A percentile compares a stretch with the other conserved stretches of the same genome.
Evolutionary conservation across 148 eudicot species (phyloP).

Genomic region (Diospyros lotus): DNA sequence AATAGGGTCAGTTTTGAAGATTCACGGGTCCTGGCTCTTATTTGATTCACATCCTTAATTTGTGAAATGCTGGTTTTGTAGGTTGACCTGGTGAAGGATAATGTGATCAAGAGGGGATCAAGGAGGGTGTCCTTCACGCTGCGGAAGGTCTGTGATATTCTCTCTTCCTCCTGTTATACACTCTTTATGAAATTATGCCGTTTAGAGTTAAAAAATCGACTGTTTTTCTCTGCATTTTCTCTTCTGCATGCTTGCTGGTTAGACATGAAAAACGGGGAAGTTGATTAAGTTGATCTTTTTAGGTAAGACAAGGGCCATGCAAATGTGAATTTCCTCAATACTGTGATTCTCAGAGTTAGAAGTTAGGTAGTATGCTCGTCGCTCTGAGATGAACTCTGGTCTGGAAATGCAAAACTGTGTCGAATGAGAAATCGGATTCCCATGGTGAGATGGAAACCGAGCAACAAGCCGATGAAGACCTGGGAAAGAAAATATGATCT

Average conservation of each 20-base stretch:
- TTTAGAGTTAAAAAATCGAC: neutral
- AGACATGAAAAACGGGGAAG: neutral
- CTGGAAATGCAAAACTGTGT: neutral
- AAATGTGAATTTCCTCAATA: slow-evolving; percentile 51
- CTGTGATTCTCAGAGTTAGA: slow-evolving; percentile 65
- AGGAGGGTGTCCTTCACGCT: slow-evolving; percentile 94
- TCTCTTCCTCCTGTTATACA: neutral
- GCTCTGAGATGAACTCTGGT: neutral
- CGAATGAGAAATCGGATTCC: neutral
- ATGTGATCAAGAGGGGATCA: slow-evolving; percentile 48
- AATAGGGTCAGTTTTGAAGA: too few relatives aligned
- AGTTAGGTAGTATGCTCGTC: neutral
- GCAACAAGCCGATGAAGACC: neutral
- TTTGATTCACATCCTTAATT: neutral
- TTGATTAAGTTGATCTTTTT: slow-evolving; percentile 12
- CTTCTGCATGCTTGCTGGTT: neutral
- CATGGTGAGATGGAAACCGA: neutral
- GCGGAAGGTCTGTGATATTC: slow-evolving; percentile 59
- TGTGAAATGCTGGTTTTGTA: slow-evolving; percentile 24
- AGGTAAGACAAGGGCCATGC: slow-evolving; percentile 75
- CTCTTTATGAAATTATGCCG: neutral
- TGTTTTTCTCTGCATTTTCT: neutral
- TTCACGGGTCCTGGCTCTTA: neutral
- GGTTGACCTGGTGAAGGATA: slow-evolving; percentile 76
- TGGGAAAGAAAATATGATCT: too few relatives aligned